A percentile compares a stretch with the other conserved stretches of the same genome.
phyloP scores from a whole-genome alignment of 2,329 filamentous ascomycete genomes.

The Fusarium algeriense region DNA sequence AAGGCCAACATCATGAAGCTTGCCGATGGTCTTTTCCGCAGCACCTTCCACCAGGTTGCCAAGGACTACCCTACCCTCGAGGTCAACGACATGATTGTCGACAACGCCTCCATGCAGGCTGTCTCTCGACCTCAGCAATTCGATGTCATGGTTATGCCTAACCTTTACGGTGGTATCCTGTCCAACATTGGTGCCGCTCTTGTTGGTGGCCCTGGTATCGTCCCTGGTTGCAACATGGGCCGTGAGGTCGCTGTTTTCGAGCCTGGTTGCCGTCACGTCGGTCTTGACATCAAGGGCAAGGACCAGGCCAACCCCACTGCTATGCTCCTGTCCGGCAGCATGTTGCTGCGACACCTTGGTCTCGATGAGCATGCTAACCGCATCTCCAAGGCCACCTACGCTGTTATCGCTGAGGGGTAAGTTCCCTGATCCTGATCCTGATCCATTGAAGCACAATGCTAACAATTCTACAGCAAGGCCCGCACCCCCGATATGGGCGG shows the following conservation, averaged over 20 bases:
- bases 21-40: conserved; percentile 97
- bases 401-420: conserved; percentile 89
- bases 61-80: conserved; percentile 97
- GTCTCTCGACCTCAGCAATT: conserved; percentile 97
- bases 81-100: conserved; percentile 99
- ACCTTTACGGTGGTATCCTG: conserved; percentile 97
- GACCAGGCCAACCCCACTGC: conserved; percentile 99
- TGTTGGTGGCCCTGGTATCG: conserved; percentile 95
- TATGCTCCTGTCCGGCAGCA: conserved; percentile 92
- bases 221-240: conserved; percentile 99
- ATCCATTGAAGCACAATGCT: conserved; percentile 47
- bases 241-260: conserved; percentile 98
- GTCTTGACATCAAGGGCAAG: conserved; percentile 99
- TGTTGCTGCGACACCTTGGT: conserved; percentile 97
- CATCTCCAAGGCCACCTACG: conserved; percentile 87
- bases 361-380: conserved; percentile 98
- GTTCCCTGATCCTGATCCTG: conserved; percentile 51
- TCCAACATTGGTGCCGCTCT: conserved; percentile 99
- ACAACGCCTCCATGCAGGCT: conserved; percentile 99
- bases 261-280: conserved; percentile 98
- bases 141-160: conserved; percentile 99
- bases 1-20: conserved; percentile 99
- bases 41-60: conserved; percentile 92
- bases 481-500: conserved; percentile 98
- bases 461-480: conserved; percentile 72